Conservation (phyloP, 2,329 filamentous ascomycete species). For the Botrytis fabae region DNA sequence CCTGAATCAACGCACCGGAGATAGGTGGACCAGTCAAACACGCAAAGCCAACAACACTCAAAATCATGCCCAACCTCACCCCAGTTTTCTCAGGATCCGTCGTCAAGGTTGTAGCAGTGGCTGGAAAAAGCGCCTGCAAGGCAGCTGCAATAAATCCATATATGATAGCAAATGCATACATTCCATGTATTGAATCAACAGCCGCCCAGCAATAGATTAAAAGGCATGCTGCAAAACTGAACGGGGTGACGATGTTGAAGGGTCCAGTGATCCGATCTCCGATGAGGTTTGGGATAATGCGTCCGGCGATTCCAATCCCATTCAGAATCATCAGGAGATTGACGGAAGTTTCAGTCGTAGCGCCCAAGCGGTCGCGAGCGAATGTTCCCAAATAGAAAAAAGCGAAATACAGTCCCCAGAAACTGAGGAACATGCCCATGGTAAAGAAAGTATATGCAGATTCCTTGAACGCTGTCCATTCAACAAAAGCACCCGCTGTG, state of each 20-base stretch:
- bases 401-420: not conserved
- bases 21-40: not conserved
- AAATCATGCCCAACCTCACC: not conserved
- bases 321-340: not conserved
- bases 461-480: not conserved
- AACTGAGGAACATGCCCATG: not conserved
- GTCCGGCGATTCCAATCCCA: not conserved
- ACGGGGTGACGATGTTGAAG: not conserved
- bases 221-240: not conserved
- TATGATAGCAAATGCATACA: not conserved
- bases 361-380: not conserved
- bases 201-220: not conserved
- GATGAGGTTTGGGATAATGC: not conserved
- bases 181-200: not conserved
- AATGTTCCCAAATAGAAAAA: not conserved
- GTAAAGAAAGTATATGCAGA: not conserved
- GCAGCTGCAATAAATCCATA: conserved; percentile 5
- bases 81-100: not conserved
- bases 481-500: not conserved
- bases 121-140: not conserved
- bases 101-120: not conserved
- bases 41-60: not conserved
- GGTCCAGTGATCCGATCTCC: not conserved
- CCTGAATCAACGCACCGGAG: not conserved
- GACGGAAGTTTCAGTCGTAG: not conserved